These are phyloP conservation scores for Chamaecrista fasciculata DNA, from an alignment of 306 rosid species.

Conservation along the genomic window DNA sequence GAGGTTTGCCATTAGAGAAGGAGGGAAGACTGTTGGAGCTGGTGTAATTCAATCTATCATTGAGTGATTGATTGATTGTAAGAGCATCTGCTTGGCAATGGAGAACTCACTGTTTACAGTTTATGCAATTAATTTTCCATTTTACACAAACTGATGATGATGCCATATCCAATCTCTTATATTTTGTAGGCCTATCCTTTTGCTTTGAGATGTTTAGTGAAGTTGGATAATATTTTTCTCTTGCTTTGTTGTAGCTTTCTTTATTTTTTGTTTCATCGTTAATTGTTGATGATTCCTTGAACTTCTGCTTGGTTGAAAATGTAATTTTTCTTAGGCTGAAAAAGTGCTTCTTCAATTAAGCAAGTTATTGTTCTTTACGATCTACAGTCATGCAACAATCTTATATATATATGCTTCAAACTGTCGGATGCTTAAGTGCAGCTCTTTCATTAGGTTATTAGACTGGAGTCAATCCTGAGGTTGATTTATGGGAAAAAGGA, in stretches of 20 bases:
- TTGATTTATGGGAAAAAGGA: not conserved
- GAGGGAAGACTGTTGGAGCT: constrained; percentile 89
- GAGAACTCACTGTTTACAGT: constrained; percentile 35
- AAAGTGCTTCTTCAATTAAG: not conserved
- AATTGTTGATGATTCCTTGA: constrained; percentile 24
- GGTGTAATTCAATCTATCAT: constrained; percentile 82
- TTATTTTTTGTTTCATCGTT: constrained; percentile 13
- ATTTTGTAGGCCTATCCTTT: constrained; percentile 55
- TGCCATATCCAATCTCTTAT: constrained; percentile 48
- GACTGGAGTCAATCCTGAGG: not conserved
- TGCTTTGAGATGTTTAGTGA: constrained; percentile 35
- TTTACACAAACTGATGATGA: constrained; percentile 31
- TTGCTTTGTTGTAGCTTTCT: constrained; percentile 28
- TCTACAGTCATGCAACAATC: constrained; percentile 7
- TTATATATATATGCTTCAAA: not conserved
- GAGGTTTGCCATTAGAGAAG: constrained; percentile 90
- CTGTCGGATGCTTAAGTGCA: not conserved
- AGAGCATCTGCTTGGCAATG: constrained; percentile 30
- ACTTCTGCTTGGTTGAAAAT: constrained; percentile 21
- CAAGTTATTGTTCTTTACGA: constrained; percentile 15
- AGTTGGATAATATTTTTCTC: constrained; percentile 39
- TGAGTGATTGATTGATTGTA: constrained; percentile 62
- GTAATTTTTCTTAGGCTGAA: constrained; percentile 14
- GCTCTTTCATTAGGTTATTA: not conserved
- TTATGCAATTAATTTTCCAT: constrained; percentile 38